A percentile compares a stretch with the other conserved stretches of the same genome.
Conservation (phyloP, 176 grass and related monocot species). For the Avena insularis region DNA sequence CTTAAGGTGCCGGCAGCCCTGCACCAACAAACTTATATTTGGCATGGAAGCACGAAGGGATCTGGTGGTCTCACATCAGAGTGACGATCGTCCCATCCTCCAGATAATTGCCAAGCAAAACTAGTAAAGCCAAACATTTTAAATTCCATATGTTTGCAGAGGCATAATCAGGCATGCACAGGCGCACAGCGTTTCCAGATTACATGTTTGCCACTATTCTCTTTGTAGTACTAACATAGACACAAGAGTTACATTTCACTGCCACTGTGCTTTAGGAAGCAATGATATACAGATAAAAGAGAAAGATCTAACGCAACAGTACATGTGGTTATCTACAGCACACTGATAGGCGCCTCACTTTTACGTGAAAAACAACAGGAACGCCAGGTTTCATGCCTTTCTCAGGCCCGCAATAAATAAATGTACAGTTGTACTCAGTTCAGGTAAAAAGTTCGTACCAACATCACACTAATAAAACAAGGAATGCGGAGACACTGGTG, state of each 20-base stretch:
- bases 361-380: constrained; percentile 2
- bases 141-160: too few species aligned
- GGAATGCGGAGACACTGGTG: constrained; percentile 22
- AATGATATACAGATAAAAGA: background rate
- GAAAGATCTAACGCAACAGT: background rate
- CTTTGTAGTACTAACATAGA: too few species aligned
- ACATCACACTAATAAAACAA: constrained; percentile 48
- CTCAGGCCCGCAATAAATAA: constrained; percentile 39
- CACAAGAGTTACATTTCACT: too few species aligned
- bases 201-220: too few species aligned
- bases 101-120: too few species aligned
- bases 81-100: background rate
- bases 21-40: background rate
- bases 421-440: constrained; percentile 42
- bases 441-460: constrained; percentile 36
- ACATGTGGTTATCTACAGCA: background rate
- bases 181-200: too few species aligned
- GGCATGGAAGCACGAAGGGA: background rate
- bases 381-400: constrained; percentile 19
- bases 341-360: background rate
- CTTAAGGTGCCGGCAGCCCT: background rate
- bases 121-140: too few species aligned
- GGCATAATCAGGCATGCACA: too few species aligned
- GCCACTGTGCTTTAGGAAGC: too few species aligned
- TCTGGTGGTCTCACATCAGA: background rate